Percentiles rank a stretch among this genome's conserved stretches.
Evolutionary conservation across 2,329 filamentous ascomycete genomes (phyloP).

Genomic region (Thelonectria rubi): DNA sequence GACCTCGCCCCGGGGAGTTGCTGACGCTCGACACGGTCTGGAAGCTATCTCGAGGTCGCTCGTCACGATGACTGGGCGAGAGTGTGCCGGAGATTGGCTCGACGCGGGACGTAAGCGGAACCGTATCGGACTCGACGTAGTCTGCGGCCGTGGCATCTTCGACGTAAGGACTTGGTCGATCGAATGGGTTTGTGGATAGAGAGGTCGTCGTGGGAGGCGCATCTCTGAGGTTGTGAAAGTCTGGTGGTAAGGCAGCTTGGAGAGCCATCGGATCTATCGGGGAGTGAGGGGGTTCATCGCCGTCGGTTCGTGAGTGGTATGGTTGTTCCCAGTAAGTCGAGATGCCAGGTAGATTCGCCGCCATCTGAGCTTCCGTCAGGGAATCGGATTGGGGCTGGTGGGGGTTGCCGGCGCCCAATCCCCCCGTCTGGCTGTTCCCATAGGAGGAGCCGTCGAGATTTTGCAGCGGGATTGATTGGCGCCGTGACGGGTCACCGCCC

Average conservation of each 20-base stretch:
- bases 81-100: constrained; percentile 64
- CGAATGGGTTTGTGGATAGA: constrained; percentile 42
- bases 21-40: constrained; percentile 65
- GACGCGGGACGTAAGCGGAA: constrained; percentile 65
- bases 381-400: constrained; percentile 22
- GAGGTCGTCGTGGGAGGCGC: constrained; percentile 28
- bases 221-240: constrained; percentile 50
- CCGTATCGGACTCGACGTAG: constrained; percentile 65
- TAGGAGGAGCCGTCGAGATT: constrained; percentile 56
- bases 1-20: constrained; percentile 61
- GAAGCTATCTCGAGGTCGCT: constrained; percentile 62
- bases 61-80: constrained; percentile 51
- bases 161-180: constrained; percentile 47
- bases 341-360: constrained; percentile 53
- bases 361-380: constrained; percentile 31
- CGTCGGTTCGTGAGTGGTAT: constrained; percentile 50
- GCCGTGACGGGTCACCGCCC: constrained; percentile 40
- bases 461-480: constrained; percentile 74
- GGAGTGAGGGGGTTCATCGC: constrained; percentile 53
- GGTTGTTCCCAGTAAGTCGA: constrained; percentile 64
- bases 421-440: constrained; percentile 22
- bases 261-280: constrained; percentile 63
- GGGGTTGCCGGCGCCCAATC: constrained; percentile 21
- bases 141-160: constrained; percentile 47
- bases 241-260: constrained; percentile 64